Evolutionary conservation across 192 early-diverging fungal species (phyloP), one percentile per base, ranked within the genome.

Genomic region (Blastocladiella britannica): DNA sequence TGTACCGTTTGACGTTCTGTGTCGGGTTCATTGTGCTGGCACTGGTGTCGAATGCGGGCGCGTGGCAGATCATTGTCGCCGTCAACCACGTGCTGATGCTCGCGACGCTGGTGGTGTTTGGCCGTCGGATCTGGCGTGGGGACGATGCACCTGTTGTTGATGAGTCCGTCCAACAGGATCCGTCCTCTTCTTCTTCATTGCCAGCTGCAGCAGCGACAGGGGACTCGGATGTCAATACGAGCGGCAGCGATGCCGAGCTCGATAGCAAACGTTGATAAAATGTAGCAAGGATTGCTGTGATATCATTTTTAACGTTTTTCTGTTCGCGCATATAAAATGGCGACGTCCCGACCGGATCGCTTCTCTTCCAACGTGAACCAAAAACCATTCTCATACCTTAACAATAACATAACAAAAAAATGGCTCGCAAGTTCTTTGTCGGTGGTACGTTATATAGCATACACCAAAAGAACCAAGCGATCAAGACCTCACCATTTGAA

Each of bases 391-490:
- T n/a, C n/a, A n/a, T n/a, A n/a, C n/a, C n/a, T n/a, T n/a, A n/a
- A n/a, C n/a, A n/a, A n/a, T n/a, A n/a, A n/a, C n/a, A n/a, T n/a
- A n/a, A n/a, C n/a, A n/a, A n/a, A n/a, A 76, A 31, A 60, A 82
- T 78, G 75, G 65, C 75, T 78, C 87, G 87, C 70, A 81, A 79
- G 67, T 89, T 89, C 72, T 84, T 86, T 72, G 82, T 89, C 65
- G 83, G 87, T 59, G 82, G 83, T 63, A 28, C 20, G 54, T 43
- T 24, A 2, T 26, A 22, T 22, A 15, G 26, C 31, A 23, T 28
- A 25, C 22, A 63, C 12, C 29, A 7, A 53, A 25, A 51, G n/a
- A n/a, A n/a, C n/a, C n/a, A 53, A 57, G 30, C 53, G 27, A 37
- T 43, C 25, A 58, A 52, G 15, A 51, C 47, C 28, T 28, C 1